Base-by-base conservation (phyloP, 768 basidiomycete species). In the Gloeophyllum trabeum region DNA sequence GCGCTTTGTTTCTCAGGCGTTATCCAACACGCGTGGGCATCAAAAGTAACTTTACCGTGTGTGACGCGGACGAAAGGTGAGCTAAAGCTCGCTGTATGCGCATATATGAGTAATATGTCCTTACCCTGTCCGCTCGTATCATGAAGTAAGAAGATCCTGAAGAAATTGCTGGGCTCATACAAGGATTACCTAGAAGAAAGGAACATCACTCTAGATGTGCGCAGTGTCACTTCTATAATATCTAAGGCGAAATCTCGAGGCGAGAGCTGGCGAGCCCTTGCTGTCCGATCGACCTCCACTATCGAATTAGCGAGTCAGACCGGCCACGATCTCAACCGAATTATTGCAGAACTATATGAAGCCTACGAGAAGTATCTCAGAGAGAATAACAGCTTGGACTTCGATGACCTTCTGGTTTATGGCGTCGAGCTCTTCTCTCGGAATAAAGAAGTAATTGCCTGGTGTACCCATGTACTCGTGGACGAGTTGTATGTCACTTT, bases 321-420 rank as follows among this genome's bases (percentile, higher is more conserved):
- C 28, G 16, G 28, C n/a, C n/a, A 32, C 28, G 28, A 32, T 16
- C 10, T 41, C 12, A 42, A 42, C 3, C 39, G 36, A n/a, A 22
- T 39, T 10, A 24, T 43, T 5, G 42, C 43, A 32, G 28, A 32
- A 16, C 10, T 32, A 10, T 32, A 10, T 16, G 16, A 32, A 16
- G 28, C 10, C 7, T 92, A 94, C 57, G 75, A 88, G 50, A 64
- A 61, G 5, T 61, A 64, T 7, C 64, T 92, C 22, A 61, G 68
- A 35, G 61, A 65, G 22, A 74, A 68, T 47, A 88, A 88, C 50
- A 75, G 79, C 24, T 62, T 94, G 7, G 91, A 94, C 60, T 94
- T 92, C 49, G 91, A 94, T 51, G 89, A 92, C 54, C 65, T 91
- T 14, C 67, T 92, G 3, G 55, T 87, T 1, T 82, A 70, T 51